Base-by-base conservation (phyloP, 768 basidiomycete genomes). In the Psilocybe sp. region DNA sequence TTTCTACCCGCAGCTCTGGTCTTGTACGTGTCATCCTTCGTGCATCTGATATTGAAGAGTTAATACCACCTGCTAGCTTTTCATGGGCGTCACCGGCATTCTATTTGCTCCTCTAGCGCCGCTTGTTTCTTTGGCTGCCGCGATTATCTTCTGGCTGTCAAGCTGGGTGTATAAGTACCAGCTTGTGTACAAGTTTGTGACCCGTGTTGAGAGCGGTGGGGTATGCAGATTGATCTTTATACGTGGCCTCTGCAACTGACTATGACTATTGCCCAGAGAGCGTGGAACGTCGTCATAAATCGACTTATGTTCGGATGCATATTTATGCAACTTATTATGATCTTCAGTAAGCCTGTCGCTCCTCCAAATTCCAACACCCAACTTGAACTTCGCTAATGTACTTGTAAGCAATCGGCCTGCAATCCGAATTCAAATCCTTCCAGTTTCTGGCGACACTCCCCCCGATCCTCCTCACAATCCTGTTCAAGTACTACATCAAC, bases 101-200 rank as follows among this genome's bases (percentile, higher is more conserved):
- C 80, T 92, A 34, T 94, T 93, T 61, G 87, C 92, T 0, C 92
- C 92, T 3, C 68, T 94, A 1, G 91, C 91, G 1, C 92, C 92
- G 1, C 67, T 94, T 39, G 88, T 95, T 11, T 74, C 78, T 8
- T 71, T 89, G 34, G 86, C 82, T 10, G 87, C 79, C 12, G 81
- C 82, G 2, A 57, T 84, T 19, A 84, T 90, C 19, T 88, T 89
- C 64, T 92, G 88, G 85, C 67, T 81, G 42, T 75, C 75, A 49
- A 80, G 80, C 6, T 79, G 78, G 73, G 83, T 86, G 15, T 90
- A 89, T 74, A 94, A 93, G 67, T 93, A 94, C 60, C 84, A 89
- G 68, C 72, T 93, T 20, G 85, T 92, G 77, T 94, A 89, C 62
- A 87, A 90, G 38, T 89, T 79, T 59, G 71, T 87, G 33, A 81